Evolutionary conservation across 345 rosid genomes (phyloP).

Genomic region (Streptanthus diversifolius): DNA sequence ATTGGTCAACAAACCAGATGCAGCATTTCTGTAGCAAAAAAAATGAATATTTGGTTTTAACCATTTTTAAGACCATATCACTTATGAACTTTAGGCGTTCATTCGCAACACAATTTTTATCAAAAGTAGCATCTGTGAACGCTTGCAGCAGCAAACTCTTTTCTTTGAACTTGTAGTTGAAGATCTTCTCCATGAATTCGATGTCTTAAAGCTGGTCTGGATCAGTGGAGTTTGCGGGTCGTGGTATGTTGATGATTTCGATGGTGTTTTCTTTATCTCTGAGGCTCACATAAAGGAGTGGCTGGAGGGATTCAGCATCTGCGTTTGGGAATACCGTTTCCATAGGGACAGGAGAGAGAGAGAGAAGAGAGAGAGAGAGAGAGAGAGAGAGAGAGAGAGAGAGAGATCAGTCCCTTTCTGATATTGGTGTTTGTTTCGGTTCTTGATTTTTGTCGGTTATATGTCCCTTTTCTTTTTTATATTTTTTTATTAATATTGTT

Average conservation of each 20-base stretch:
- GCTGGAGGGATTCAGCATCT: not conserved
- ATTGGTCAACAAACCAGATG: slow-evolving; percentile 51
- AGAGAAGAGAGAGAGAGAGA: not conserved
- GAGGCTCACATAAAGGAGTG: not conserved
- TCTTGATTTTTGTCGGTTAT: too few species aligned
- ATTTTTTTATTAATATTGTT: too few species aligned
- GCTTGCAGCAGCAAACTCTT: slow-evolving; percentile 49
- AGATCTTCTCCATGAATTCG: slow-evolving; percentile 41
- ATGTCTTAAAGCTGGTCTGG: slow-evolving; percentile 19
- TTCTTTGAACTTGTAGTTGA: slow-evolving; percentile 46
- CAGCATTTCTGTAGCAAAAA: slow-evolving; percentile 35
- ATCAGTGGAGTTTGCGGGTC: not conserved
- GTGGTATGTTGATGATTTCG: not conserved
- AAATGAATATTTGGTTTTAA: slow-evolving; percentile 38
- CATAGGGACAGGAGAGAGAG: not conserved
- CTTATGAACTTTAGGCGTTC: slow-evolving; percentile 56
- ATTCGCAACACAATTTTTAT: slow-evolving; percentile 29
- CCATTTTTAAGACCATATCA: slow-evolving; percentile 45
- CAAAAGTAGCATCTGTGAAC: slow-evolving; percentile 43
- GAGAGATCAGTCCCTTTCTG: too few species aligned
- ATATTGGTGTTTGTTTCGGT: too few species aligned
- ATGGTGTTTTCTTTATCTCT: not conserved
- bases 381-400: too few species aligned
- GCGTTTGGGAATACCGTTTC: not conserved
- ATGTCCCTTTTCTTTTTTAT: too few species aligned